Base-by-base conservation (phyloP, 2,329 filamentous ascomycete genomes). In the Trichothecium sympodiale region DNA sequence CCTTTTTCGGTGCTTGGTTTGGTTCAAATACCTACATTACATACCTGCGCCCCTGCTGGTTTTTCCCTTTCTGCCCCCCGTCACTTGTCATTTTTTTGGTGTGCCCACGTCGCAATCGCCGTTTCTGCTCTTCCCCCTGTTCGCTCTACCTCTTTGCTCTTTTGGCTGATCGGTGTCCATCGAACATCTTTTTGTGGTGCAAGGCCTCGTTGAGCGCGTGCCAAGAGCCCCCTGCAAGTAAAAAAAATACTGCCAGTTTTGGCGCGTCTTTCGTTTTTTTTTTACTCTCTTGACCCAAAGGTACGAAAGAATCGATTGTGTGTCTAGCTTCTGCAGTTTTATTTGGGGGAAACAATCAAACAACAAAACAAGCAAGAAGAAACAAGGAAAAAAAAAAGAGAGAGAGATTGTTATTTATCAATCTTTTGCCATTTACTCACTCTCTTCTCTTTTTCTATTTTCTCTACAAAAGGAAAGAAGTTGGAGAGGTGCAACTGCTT, bases 401-500 rank as follows among this genome's bases (percentile, higher is more conserved):
- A 25, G 10, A 25, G 10, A 25, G 10, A 25, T n/a, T n/a, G 20
- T 25, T 25, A 25, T 31, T 17, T 32, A 17, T n/a, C 18, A 23
- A 27, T n/a, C n/a, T n/a, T n/a, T n/a, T n/a, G n/a, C n/a, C n/a
- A n/a, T n/a, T n/a, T n/a, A n/a, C n/a, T n/a, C 15, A 34, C 31
- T 15, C 34, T 32, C 18, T 31, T 29, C 16, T 33, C 28, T 39
- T 27, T 26, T 13, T 34, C 35, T 36, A 26, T 27, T 29, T 27
- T 27, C 33, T 35, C 36, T 18, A 23, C 27, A 30, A 30, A 30
- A n/a, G 26, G 15, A 17, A 14, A 14, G 8, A 13, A 14, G 23
- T 29, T 16, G 33, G 15, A 18, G 27, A 29, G n/a, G 26, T 32
- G 30, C 29, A 51, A 50, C 52, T 57, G 53, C 51, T 54, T 54